Conservation (phyloP, 768 basidiomycete species). For the Lyophyllum decastes region DNA sequence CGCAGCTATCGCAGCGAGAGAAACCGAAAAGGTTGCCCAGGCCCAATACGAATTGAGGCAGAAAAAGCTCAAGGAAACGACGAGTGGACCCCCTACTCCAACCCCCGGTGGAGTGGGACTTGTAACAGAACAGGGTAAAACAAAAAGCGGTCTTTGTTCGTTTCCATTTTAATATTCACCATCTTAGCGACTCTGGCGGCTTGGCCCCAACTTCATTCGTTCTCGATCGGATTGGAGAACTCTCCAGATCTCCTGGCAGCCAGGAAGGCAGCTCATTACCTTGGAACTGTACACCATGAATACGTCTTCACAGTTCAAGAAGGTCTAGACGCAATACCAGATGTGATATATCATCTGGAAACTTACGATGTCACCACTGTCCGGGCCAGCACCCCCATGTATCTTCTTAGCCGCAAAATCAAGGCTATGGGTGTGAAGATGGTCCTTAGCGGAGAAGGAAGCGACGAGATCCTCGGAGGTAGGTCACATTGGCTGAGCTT, state of each 20-base stretch:
- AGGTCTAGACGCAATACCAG: conserved; percentile 94
- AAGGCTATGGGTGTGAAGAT: conserved; percentile 99
- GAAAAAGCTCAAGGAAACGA: conserved; percentile 52
- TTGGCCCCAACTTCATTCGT: conserved; percentile 98
- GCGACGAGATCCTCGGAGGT: conserved; percentile 98
- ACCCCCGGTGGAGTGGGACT: conserved; percentile 27
- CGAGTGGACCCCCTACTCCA: conserved; percentile 62
- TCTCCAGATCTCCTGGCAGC: conserved; percentile 96
- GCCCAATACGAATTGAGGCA: conserved; percentile 76
- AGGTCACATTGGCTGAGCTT: conserved; percentile 5
- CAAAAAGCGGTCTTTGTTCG: neutral
- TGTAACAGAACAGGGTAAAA: conserved; percentile 56
- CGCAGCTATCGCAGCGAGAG: conserved; percentile 90
- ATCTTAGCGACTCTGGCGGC: conserved; percentile 68
- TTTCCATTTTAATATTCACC: conserved; percentile 1
- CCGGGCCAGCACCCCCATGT: conserved; percentile 98
- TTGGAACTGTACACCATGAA: conserved; percentile 96
- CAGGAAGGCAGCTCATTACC: conserved; percentile 86
- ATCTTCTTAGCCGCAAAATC: conserved; percentile 95
- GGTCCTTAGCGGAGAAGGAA: conserved; percentile 97
- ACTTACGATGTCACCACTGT: conserved; percentile 99
- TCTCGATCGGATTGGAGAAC: conserved; percentile 92
- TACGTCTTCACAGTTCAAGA: conserved; percentile 98
- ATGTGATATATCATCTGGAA: conserved; percentile 97
- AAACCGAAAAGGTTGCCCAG: conserved; percentile 88